Conservation (phyloP, 441 rosid species). For the Theobroma grandiflorum region DNA sequence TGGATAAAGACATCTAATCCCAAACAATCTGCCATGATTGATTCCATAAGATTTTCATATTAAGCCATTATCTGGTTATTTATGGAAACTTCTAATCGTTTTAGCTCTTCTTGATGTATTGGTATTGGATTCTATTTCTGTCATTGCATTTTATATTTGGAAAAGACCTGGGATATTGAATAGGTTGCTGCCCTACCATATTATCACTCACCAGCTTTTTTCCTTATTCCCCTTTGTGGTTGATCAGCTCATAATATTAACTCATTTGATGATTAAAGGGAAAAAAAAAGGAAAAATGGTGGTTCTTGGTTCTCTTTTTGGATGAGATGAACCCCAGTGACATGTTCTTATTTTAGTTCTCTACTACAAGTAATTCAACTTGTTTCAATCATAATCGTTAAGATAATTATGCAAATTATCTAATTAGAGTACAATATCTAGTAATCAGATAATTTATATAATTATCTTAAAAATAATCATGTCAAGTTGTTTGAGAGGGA, state of each 20-base stretch:
- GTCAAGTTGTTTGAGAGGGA: neutral
- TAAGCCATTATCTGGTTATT: too few relatives aligned
- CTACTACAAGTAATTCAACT: neutral
- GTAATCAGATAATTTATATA: too few relatives aligned
- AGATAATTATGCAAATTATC: too few relatives aligned
- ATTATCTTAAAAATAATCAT: too few relatives aligned
- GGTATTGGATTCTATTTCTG: neutral
- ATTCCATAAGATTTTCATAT: neutral
- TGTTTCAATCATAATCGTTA: neutral
- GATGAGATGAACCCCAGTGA: neutral
- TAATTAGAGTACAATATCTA: too few relatives aligned
- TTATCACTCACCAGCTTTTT: neutral
- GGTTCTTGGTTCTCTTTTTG: too few relatives aligned
- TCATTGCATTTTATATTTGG: neutral
- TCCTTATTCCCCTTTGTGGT: too few relatives aligned
- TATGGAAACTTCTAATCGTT: neutral
- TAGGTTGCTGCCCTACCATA: neutral
- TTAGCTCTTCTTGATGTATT: neutral
- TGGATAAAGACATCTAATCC: neutral
- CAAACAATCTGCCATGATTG: slow-evolving; percentile 6
- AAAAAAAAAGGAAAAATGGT: too few relatives aligned
- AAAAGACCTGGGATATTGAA: neutral
- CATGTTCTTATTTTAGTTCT: too few relatives aligned
- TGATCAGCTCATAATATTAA: neutral
- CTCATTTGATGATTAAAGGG: too few relatives aligned